Percentiles rank a stretch among this genome's conserved stretches.
Evolutionary conservation across 257 asterid genomes (phyloP).

Genomic region (Buddleja alternifolia): DNA sequence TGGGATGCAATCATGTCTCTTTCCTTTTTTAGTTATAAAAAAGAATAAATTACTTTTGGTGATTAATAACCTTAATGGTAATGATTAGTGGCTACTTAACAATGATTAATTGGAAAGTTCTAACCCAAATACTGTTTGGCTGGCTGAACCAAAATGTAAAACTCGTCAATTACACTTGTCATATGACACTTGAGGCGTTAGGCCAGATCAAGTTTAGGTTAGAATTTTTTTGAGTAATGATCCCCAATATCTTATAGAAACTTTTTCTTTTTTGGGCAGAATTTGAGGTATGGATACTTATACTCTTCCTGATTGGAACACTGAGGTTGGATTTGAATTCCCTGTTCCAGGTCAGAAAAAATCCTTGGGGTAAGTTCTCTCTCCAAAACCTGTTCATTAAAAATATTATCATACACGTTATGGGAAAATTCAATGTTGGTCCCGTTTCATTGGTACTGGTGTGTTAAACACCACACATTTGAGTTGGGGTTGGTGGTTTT

Average conservation of each 20-base stretch:
- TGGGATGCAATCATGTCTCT: not conserved
- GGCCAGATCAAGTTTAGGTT: too few species aligned
- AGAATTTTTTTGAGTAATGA: too few species aligned
- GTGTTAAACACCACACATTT: too few species aligned
- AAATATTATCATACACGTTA: too few species aligned
- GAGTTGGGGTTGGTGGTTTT: too few species aligned
- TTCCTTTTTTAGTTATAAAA: slow-evolving; percentile 19
- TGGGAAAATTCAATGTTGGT: too few species aligned
- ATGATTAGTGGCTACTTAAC: not conserved
- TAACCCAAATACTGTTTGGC: too few species aligned
- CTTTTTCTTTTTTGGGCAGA: slow-evolving; percentile 12
- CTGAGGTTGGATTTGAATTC: slow-evolving; percentile 48
- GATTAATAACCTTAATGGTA: slow-evolving; percentile 17
- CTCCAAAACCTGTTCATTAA: too few species aligned
- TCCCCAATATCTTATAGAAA: not conserved
- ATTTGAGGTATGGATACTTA: slow-evolving; percentile 53
- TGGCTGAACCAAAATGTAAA: too few species aligned
- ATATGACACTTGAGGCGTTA: too few species aligned
- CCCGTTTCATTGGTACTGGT: too few species aligned
- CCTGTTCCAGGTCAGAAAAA: slow-evolving; percentile 48
- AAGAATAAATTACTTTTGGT: slow-evolving; percentile 1
- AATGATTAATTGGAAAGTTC: slow-evolving; percentile 1
- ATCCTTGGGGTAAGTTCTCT: slow-evolving; percentile 52
- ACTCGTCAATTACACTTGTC: too few species aligned
- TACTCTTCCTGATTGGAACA: slow-evolving; percentile 64